Evolutionary conservation across 257 asterid species (phyloP), one percentile per base, ranked within the genome.

Genomic region (Ballota nigra): DNA sequence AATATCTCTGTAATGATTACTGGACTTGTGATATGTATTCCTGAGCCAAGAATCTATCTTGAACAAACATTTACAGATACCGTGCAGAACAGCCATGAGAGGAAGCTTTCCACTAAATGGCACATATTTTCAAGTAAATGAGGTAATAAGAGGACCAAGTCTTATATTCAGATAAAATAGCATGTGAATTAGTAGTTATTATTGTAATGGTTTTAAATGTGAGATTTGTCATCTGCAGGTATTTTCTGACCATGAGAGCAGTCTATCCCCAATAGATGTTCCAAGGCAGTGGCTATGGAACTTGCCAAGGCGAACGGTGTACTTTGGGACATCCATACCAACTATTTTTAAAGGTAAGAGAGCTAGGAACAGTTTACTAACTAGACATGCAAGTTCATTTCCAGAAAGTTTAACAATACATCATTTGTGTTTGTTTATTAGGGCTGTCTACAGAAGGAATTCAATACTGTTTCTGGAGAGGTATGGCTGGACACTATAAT

Each of bases 81-180:
- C 98, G 52, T 92, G 99, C 79, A 90, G 99, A 85, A 94, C 98
- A 72, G 99, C 98, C 69, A 94, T 88, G 98, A 86, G 94, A 80
- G 99, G 99, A 77, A 94, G 99, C 84, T 94, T 94, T 83, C 99
- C 99, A 6, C 87, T 94, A 49, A 94, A 94, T 78, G 99, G 99
- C 63, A 94, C 99, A 28, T 94, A 94, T 76, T 94, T 94, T 68
- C 99, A 94, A 88, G 99, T 94, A 40, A 94, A 94, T 55, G 99
- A 94, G 99, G 99, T 94, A 77, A 63, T 13, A 64, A 49, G 49
- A 74, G 51, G 36, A 57, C 67, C 76, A 18, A 26, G 51, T 71
- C 41, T 72, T 64, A 57, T 63, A 52, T 64, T 67, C 73, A 63
- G 49, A 76, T 68, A 15, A 52, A 8, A 70, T 66, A 45, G 51